These are phyloP conservation scores for Moesziomyces parantarcticus DNA, from an alignment of 1,284 basidiomycete species.

Conservation along the genomic window DNA sequence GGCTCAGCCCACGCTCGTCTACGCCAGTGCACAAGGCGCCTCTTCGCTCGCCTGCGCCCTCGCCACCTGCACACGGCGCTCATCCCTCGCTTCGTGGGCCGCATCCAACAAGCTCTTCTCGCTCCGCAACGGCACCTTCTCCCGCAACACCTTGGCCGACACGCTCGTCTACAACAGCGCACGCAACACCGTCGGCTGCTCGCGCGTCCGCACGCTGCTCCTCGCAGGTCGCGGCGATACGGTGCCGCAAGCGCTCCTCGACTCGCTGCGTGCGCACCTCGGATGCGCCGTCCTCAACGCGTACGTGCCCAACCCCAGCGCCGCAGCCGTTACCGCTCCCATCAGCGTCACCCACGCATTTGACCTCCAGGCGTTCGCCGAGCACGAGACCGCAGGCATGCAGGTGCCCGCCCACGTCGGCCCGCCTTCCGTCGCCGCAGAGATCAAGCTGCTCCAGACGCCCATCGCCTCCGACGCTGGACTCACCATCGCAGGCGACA, in stretches of 20 bases:
- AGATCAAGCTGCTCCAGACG: conserved; percentile 62
- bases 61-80: conserved; percentile 23
- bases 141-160: conserved; percentile 42
- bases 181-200: conserved; percentile 33
- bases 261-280: conserved; percentile 58
- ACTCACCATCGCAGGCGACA: conserved; percentile 35
- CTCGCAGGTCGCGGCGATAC: conserved; percentile 41
- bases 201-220: conserved; percentile 31
- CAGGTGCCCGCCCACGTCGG: conserved; percentile 58
- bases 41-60: conserved; percentile 50
- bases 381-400: conserved; percentile 42
- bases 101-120: conserved; percentile 48
- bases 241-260: conserved; percentile 56
- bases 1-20: conserved; percentile 53
- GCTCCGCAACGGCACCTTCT: conserved; percentile 56
- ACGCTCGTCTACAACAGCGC: conserved; percentile 30
- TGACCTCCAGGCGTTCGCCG: conserved; percentile 64
- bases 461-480: conserved; percentile 23
- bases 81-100: conserved; percentile 27
- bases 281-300: conserved; percentile 61
- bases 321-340: conserved; percentile 42
- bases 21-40: conserved; percentile 46
- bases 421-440: conserved; percentile 59
- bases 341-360: conserved; percentile 56
- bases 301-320: conserved; percentile 41